Evolutionary conservation across 2,329 filamentous ascomycete species (phyloP).

Genomic region (Daldinia eschscholtzii): DNA sequence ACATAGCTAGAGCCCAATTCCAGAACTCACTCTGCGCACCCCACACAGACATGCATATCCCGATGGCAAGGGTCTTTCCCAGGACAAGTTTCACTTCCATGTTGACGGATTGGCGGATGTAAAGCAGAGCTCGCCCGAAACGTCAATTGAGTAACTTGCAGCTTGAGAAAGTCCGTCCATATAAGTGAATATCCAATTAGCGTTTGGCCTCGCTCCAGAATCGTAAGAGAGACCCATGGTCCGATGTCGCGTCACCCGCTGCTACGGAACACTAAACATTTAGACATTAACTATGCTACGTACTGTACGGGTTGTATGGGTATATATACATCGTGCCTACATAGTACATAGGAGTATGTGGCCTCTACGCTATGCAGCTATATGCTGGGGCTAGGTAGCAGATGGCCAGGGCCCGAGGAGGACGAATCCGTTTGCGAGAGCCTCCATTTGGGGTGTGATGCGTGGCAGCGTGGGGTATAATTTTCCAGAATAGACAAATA

Average conservation of each 20-base stretch:
- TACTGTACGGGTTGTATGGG: not conserved
- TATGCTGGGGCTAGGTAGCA: constrained; percentile 33
- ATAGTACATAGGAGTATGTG: constrained; percentile 8
- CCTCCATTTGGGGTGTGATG: constrained; percentile 39
- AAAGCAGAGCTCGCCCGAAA: constrained; percentile 34
- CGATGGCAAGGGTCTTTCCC: constrained; percentile 44
- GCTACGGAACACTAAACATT: constrained; percentile 37
- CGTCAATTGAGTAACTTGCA: constrained; percentile 27
- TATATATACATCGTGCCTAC: constrained; percentile 6
- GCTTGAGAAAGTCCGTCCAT: constrained; percentile 39
- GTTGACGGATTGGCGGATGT: constrained; percentile 38
- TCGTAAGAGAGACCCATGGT: constrained; percentile 37
- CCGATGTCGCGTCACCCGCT: constrained; percentile 49
- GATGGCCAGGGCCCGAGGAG: constrained; percentile 34
- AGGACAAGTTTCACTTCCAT: constrained; percentile 30
- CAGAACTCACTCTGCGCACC: constrained; percentile 47
- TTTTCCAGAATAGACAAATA: constrained; percentile 30
- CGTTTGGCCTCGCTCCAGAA: constrained; percentile 23
- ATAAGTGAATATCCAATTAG: constrained; percentile 46
- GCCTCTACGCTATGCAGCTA: constrained; percentile 30
- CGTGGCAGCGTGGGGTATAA: constrained; percentile 44
- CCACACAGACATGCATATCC: constrained; percentile 48
- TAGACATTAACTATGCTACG: constrained; percentile 6
- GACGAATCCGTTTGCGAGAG: constrained; percentile 39
- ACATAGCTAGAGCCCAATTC: constrained; percentile 37